phyloP scores from a whole-genome alignment of 306 rosid genomes.

The Sindora glabra region DNA sequence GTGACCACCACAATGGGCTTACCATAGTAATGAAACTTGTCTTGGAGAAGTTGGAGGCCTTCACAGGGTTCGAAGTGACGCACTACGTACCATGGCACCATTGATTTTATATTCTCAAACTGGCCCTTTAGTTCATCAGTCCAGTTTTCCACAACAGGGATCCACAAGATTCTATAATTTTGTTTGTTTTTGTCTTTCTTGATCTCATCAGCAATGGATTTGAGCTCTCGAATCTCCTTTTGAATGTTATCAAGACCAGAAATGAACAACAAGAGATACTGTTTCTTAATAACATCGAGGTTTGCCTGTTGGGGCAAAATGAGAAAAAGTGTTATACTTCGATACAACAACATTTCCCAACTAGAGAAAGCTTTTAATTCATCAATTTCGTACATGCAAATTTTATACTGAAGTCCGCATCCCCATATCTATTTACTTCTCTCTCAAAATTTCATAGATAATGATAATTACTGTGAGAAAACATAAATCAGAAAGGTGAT shows the following conservation, averaged over 20 bases:
- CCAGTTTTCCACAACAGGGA: conserved; percentile 25
- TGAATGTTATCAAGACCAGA: conserved; percentile 18
- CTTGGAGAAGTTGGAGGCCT: conserved; percentile 24
- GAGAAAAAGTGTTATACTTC: neutral
- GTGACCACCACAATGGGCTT: conserved; percentile 22
- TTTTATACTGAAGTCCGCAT: too few species aligned
- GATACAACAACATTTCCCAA: too few species aligned
- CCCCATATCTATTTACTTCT: too few species aligned
- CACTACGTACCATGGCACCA: conserved; percentile 35
- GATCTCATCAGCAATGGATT: conserved; percentile 12
- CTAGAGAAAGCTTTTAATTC: too few species aligned
- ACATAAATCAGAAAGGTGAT: too few species aligned
- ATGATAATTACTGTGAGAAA: too few species aligned
- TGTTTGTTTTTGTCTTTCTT: neutral
- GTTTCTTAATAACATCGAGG: conserved; percentile 14
- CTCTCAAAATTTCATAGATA: too few species aligned
- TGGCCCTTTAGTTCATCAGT: neutral
- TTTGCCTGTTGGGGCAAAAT: neutral
- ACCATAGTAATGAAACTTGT: conserved; percentile 21
- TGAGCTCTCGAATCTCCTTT: conserved; percentile 9
- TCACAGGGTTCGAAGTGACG: neutral
- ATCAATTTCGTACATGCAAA: too few species aligned
- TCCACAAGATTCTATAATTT: conserved; percentile 25
- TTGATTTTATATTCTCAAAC: conserved; percentile 15
- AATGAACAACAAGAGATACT: conserved; percentile 18